Base-by-base conservation (phyloP, 2,329 filamentous ascomycete species). In the Elsinoe perseae region DNA sequence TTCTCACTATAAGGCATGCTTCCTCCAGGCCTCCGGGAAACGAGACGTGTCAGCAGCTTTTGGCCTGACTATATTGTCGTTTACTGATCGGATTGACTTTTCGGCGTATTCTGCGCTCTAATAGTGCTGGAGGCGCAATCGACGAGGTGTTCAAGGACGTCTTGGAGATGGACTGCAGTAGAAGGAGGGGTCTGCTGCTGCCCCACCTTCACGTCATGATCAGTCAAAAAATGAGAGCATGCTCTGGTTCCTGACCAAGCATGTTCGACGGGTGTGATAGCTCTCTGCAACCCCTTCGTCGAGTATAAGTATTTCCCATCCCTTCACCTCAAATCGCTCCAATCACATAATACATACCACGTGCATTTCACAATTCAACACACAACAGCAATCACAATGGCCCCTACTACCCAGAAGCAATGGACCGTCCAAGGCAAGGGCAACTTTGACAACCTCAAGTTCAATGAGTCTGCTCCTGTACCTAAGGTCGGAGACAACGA, bases 401-500 rank as follows among this genome's bases (percentile, higher is more conserved):
- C 71, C 56, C 71, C 74, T 50, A 66, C 72, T 57, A 75, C 73
- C n/a, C 74, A 71, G 61, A 79, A 77, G 64, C 73, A 78, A 66
- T 87, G 83, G 83, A 73, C 68, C 28, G 67, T 86, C 42, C 70
- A 72, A 30, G 76, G 76, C 61, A 72, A 75, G 38, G 77, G 75
- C 53, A 80, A 75, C 62, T 85, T 88, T 63, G 80, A 86, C 46
- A 75, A 74, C 40, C 75, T 89, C 63, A 78, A 80, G 62, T 71
- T 77, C 58, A 75, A 82, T 52, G 73, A 77, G 48, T 69, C 72
- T 36, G 75, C 71, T 0, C 64, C 76, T 1, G 65, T 88, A 2
- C 82, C 84, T 12, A 70, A 81, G 61, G 65, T 85, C 1, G 85
- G 85, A 46, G 85, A 89, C 56, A 80, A 80, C 59, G 82, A 91